Evolutionary conservation across 805 yeast species (phyloP), one percentile per base, ranked within the genome.

Genomic region (Candida caryicola): DNA sequence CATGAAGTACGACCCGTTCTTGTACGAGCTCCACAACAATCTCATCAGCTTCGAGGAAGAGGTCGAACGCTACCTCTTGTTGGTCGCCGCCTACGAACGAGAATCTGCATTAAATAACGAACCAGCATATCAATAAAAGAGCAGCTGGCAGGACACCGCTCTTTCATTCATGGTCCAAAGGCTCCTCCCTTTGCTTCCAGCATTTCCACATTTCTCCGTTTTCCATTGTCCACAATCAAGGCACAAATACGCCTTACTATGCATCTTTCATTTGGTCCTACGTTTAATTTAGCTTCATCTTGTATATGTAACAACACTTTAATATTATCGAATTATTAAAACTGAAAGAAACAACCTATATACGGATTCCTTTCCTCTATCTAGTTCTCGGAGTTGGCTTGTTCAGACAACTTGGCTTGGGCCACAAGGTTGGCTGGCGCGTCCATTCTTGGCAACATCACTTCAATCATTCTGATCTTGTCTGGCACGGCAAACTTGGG

Each of bases 391-490:
- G 43, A 36, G 40, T 61, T 61, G 18, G 55, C 49, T 39, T 48
- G 40, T 16, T 59, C 64, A 26, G 63, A 54, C 39, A 59, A 52
- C 47, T 60, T 62, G 15, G 67, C 68, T 46, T 64, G 69, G 27
- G 56, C 55, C 21, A 50, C 46, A 13, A 50, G 33, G 36, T 46
- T 51, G 35, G 33, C 33, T 23, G 54, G 52, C n/a, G 55, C 55
- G 35, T 51, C 55, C 54, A 50, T 40, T 27, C 37, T 40, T 23
- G 46, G 45, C 36, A 51, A 45, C 49, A 51, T 44, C 23, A 50
- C 45, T 43, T 51, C 55, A 12, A 51, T 41, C 48, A 51, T 37
- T 23, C 55, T 31, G 33, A 51, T 50, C 46, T 43, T 50, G 40
- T 37, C 37, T 17, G 43, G 40, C 31, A 37, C 23, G 16, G 42